phyloP scores from a whole-genome alignment of 2,329 filamentous ascomycete species.

The Fusarium sp. region DNA sequence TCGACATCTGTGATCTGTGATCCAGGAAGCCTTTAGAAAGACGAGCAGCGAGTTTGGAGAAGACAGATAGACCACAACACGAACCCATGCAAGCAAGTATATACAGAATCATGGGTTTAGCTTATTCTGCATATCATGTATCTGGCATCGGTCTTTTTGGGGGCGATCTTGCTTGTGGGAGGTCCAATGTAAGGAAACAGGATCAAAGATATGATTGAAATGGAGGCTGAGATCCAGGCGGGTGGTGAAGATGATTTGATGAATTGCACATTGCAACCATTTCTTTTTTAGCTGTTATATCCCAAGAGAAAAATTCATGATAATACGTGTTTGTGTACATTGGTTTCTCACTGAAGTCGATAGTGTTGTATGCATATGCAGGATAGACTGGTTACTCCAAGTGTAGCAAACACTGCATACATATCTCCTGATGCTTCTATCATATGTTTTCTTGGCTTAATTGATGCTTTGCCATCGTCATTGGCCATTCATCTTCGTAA shows the following conservation, averaged over 20 bases:
- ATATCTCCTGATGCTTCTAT: constrained; percentile 6
- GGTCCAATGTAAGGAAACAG: constrained; percentile 24
- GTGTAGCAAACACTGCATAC: not conserved
- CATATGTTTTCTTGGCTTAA: not conserved
- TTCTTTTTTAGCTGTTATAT: constrained; percentile 40
- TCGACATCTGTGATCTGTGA: constrained; percentile 23
- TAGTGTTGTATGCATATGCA: not conserved
- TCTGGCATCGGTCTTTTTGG: constrained; percentile 16
- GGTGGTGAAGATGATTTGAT: constrained; percentile 27
- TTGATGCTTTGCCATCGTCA: not conserved
- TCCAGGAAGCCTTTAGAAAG: constrained; percentile 15
- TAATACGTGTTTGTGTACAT: constrained; percentile 3
- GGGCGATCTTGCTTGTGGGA: constrained; percentile 15
- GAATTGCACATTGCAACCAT: constrained; percentile 34
- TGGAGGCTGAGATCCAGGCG: constrained; percentile 7
- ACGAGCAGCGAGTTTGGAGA: constrained; percentile 32
- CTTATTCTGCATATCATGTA: constrained; percentile 27
- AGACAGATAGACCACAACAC: constrained; percentile 37
- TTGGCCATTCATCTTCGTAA: constrained; percentile 8
- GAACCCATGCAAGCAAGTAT: constrained; percentile 23
- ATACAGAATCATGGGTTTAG: constrained; percentile 22
- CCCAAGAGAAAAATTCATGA: constrained; percentile 30
- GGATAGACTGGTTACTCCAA: not conserved
- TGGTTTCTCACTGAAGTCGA: not conserved
- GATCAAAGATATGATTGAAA: constrained; percentile 8